Evolutionary conservation across 768 basidiomycete genomes (phyloP).

Genomic region (Leucogyrophana mollusca): DNA sequence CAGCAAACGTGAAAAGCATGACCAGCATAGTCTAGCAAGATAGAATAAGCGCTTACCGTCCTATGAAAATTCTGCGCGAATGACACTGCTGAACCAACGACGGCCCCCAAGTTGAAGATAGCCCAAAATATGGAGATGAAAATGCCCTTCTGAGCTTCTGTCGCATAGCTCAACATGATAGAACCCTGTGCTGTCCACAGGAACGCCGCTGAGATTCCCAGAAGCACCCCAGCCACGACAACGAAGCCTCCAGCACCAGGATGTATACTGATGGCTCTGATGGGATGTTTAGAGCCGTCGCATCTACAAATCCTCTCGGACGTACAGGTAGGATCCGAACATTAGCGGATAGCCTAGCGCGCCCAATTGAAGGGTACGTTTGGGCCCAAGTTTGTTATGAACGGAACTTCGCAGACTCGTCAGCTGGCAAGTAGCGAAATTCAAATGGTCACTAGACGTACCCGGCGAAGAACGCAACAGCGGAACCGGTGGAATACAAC

Average conservation of each 20-base stretch:
- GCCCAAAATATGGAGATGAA: slow-evolving; percentile 79
- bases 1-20: too few relatives aligned
- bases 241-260: too few relatives aligned
- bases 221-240: slow-evolving; percentile 65
- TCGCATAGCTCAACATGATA: slow-evolving; percentile 78
- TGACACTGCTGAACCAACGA: too few relatives aligned
- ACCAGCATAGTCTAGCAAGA: background rate
- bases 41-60: slow-evolving; percentile 36
- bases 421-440: background rate
- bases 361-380: slow-evolving; percentile 69
- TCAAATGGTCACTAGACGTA: slow-evolving; percentile 23
- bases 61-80: slow-evolving; percentile 68
- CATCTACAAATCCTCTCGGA: slow-evolving; percentile 6
- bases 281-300: background rate
- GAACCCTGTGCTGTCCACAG: slow-evolving; percentile 81
- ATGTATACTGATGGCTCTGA: slow-evolving; percentile 69
- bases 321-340: slow-evolving; percentile 68
- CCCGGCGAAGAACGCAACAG: slow-evolving; percentile 67
- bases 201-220: slow-evolving; percentile 66
- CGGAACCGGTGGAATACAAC: slow-evolving; percentile 59
- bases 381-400: slow-evolving; percentile 74
- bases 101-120: slow-evolving; percentile 81
- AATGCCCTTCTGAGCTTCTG: slow-evolving; percentile 71
- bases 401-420: slow-evolving; percentile 47
- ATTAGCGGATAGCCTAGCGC: slow-evolving; percentile 73